Evolutionary conservation across 345 rosid species (phyloP), one percentile per base, ranked within the genome.

Genomic region (Cardiospermum halicacabum): DNA sequence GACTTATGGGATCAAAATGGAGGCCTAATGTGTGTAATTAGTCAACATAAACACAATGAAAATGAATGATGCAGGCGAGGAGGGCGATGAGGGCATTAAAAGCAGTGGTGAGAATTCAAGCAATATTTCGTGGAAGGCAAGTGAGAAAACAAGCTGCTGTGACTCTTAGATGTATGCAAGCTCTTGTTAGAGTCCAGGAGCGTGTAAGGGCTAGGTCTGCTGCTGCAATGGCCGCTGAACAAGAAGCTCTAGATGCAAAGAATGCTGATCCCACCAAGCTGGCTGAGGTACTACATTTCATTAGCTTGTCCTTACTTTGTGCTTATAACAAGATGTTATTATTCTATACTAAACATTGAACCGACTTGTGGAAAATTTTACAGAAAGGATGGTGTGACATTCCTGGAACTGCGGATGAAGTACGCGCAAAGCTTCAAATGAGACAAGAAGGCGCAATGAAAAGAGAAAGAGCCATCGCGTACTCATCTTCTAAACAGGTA

Each of bases 121-220:
- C 97, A 4, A 77, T 94, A 62, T 87, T 91, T 66, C 87, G 93
- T 1, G 97, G 96, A 2, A 69, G 90, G 53, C 82, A 85, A 60
- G 97, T 94, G 43, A 71, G 97, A 53, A 91, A 85, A 72, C 97
- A 94, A 80, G 97, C 97, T 39, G 93, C 89, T 21, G 85, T 94
- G 71, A 85, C 97, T 40, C 80, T 91, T 12, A 77, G 89, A 83
- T 89, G 97, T 71, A 94, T 94, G 97, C 96, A 94, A 69, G 97
- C 99, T 76, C 96, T 91, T 68, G 93, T 94, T 22, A 75, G 96
- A 59, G 96, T 85, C 53, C 97, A 94, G 75, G 86, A 89, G 66
- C 85, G 83, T 19, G 86, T 84, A 2, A 80, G 96, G 69, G 91
- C 93, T 22, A 84, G 77, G 27, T 77, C 56, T 62, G 77, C 50